Conservation (phyloP, 2,329 filamentous ascomycete species). For the Fusarium robinianum region DNA sequence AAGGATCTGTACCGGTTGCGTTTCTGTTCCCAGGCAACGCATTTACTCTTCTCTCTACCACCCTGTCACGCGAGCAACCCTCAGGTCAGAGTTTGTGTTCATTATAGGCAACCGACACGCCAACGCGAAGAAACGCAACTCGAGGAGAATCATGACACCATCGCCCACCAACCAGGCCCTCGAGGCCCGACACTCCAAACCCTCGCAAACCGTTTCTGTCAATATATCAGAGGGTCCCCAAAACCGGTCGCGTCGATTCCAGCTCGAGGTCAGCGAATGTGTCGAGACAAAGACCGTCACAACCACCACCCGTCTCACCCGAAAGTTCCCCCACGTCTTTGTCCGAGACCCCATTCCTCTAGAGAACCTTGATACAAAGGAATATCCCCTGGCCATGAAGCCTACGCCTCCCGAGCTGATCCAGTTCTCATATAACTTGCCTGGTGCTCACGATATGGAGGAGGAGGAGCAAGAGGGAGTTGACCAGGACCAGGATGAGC, state of each 20-base stretch:
- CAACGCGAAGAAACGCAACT: constrained; percentile 14
- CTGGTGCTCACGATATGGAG: constrained; percentile 43
- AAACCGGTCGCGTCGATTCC: constrained; percentile 46
- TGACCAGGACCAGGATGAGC: constrained; percentile 13
- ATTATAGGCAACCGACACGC: constrained; percentile 15
- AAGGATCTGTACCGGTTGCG: too few species aligned
- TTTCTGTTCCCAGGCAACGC: too few species aligned
- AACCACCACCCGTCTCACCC: constrained; percentile 88
- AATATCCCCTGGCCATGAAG: constrained; percentile 84
- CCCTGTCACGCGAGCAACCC: too few species aligned
- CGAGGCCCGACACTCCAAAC: constrained; percentile 42
- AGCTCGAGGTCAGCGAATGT: constrained; percentile 66
- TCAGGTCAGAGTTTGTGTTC: too few species aligned
- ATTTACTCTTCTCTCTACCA: neutral
- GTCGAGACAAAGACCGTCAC: constrained; percentile 77
- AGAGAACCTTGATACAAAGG: constrained; percentile 77
- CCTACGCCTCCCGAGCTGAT: constrained; percentile 80
- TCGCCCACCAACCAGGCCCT: constrained; percentile 46
- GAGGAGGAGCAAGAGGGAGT: constrained; percentile 31
- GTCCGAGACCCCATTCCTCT: constrained; percentile 74
- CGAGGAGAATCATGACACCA: constrained; percentile 44
- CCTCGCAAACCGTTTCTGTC: constrained; percentile 50
- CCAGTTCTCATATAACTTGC: constrained; percentile 72
- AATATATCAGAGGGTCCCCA: constrained; percentile 51
- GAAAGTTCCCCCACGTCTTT: constrained; percentile 80